phyloP scores from a whole-genome alignment of 257 asterid genomes.

The Eucommia ulmoides region DNA sequence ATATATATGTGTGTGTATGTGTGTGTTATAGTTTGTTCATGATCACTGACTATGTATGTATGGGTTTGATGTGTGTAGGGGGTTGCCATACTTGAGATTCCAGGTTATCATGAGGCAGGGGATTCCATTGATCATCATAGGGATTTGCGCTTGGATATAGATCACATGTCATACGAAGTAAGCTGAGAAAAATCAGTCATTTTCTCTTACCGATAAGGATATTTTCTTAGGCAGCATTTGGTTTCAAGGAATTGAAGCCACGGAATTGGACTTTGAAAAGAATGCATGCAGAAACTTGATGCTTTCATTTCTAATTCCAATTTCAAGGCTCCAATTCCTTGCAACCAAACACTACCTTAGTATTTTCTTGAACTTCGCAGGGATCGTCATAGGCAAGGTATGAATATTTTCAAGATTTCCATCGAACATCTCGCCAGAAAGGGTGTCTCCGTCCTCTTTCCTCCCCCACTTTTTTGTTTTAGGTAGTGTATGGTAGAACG shows the following conservation, averaged over 20 bases:
- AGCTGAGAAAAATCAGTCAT: not conserved
- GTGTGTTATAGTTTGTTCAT: constrained; percentile 4
- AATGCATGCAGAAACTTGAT: no score
- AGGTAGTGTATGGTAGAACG: no score
- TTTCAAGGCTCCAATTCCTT: no score
- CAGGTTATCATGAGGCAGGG: constrained; percentile 42
- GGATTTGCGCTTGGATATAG: constrained; percentile 43
- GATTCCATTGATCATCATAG: constrained; percentile 55
- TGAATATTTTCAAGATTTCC: not conserved
- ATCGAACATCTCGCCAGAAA: no score
- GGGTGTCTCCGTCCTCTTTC: not conserved
- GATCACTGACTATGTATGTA: not conserved
- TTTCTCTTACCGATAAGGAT: no score
- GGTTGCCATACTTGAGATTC: constrained; percentile 49
- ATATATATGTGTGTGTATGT: no score
- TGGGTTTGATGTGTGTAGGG: constrained; percentile 26
- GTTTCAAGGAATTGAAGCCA: no score
- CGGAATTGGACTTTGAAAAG: no score
- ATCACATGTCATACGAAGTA: constrained; percentile 70
- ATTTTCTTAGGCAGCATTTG: no score
- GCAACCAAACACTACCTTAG: no score
- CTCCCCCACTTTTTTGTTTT: not conserved
- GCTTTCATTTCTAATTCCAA: no score
- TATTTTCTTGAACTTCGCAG: no score
- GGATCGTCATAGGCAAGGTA: not conserved